Conservation (phyloP, 352 stramenopile species). For the Phytopythium litorale region DNA sequence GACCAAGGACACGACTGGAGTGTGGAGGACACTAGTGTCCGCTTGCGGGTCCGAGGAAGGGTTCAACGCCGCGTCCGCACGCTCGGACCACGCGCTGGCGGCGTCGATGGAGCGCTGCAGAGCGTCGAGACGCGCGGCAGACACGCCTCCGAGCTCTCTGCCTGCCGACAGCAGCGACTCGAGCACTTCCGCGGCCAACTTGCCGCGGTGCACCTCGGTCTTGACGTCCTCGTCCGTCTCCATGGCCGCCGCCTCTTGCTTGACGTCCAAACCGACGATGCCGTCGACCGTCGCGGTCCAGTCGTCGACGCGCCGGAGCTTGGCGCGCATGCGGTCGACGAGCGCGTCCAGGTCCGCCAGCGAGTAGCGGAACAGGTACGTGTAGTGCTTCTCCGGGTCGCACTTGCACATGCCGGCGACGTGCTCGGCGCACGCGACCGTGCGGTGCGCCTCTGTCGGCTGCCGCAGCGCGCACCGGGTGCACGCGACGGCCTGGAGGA, state of each 20-base stretch:
- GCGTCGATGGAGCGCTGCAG: not conserved
- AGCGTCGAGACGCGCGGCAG: not conserved
- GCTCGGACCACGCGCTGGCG: not conserved
- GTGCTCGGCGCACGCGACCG: slow-evolving; percentile 73
- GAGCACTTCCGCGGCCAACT: slow-evolving; percentile 7
- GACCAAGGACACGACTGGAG: too few relatives aligned
- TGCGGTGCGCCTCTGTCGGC: slow-evolving; percentile 23
- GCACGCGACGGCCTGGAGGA: slow-evolving; percentile 78
- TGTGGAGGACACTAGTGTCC: not conserved
- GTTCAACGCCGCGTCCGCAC: not conserved
- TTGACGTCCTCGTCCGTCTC: slow-evolving; percentile 11
- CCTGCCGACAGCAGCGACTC: slow-evolving; percentile 29
- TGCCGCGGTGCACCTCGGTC: slow-evolving; percentile 4
- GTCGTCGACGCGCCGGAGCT: slow-evolving; percentile 29
- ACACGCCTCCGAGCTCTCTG: not conserved
- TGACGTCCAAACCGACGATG: slow-evolving; percentile 11
- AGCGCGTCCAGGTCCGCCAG: slow-evolving; percentile 31
- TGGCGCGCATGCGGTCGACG: slow-evolving; percentile 23
- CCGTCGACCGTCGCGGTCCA: slow-evolving; percentile 37
- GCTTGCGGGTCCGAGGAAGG: not conserved
- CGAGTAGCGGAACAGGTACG: slow-evolving; percentile 61
- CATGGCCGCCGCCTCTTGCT: not conserved
- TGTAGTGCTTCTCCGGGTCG: slow-evolving; percentile 39
- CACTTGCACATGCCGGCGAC: slow-evolving; percentile 81
- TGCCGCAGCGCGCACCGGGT: slow-evolving; percentile 48